Evolutionary conservation across 2,329 filamentous ascomycete species (phyloP), one percentile per base, ranked within the genome.

Genomic region (Alternaria dauci): DNA sequence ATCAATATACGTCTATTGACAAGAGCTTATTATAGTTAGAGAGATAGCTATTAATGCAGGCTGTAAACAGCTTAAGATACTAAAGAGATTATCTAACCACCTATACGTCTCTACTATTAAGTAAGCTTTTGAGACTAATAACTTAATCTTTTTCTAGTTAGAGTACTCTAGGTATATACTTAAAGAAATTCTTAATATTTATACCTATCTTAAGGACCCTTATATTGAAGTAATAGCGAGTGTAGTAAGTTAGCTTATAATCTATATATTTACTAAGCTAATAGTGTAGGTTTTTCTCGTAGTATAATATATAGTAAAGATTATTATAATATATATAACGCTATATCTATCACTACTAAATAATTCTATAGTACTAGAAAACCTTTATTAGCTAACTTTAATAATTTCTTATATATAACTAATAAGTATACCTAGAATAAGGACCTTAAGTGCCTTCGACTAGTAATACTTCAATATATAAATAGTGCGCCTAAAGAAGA

Each of bases 281-380:
- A 55, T n/a, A 5, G 38, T 46, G 30, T 46, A 55, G 52, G 32
- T 55, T 16, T 55, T 55, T 16, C 42, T 47, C 38, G 42, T 32
- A 7, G 28, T 55, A 55, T 8, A 55, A 18, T 32, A 55, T 14
- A 47, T 55, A 30, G 52, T 32, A 12, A 46, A 55, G n/a, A 18
- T 25, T 20, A 8, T 42, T 9, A 41, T 55, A 4, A 18, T 55
- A 18, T 32, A 55, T 25, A 55, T n/a, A n/a, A 55, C 25, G n/a
- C 43, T 39, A 44, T 55, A 8, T 47, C 42, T 8, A 41, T 39
- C 7, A n/a, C 20, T 25, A 47, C 42, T 32, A 55, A 47, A 55
- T 23, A 23, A 3, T 47, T 55, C 16, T 55, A 32, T 16, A 47
- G 14, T 6, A 55, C 8, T 20, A 23, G 52, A 55, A 55, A 47